These are phyloP conservation scores for Euphorbia pulcherrima DNA, from an alignment of 345 rosid genomes.

Conservation along the genomic window DNA sequence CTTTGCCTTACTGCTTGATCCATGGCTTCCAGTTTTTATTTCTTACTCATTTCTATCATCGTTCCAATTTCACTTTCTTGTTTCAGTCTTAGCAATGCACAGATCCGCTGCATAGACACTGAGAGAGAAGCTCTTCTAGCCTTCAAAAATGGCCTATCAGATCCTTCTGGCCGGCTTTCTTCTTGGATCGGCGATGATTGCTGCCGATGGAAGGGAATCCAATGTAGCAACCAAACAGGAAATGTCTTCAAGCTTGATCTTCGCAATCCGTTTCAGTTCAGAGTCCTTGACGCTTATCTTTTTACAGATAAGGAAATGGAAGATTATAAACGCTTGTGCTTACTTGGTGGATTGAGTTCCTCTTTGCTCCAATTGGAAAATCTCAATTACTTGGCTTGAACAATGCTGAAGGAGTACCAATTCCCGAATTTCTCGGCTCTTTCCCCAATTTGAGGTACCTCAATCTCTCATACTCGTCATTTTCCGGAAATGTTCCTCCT, in stretches of 20 bases:
- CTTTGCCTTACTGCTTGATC: neutral
- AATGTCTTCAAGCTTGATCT: conserved; percentile 22
- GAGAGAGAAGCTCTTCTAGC: conserved; percentile 30
- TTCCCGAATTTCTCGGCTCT: conserved; percentile 27
- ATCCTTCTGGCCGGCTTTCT: conserved; percentile 18
- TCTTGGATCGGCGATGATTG: conserved; percentile 34
- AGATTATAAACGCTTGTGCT: neutral
- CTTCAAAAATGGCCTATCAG: conserved; percentile 21
- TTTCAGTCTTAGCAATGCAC: neutral
- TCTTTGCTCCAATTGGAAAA: conserved; percentile 24
- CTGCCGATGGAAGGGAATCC: conserved; percentile 24
- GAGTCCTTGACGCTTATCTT: neutral
- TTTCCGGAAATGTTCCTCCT: conserved; percentile 21
- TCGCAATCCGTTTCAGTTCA: conserved; percentile 4
- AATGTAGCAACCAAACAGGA: conserved; percentile 19
- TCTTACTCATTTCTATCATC: neutral
- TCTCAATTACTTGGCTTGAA: conserved; percentile 24
- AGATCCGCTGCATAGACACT: conserved; percentile 2
- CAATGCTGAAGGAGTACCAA: conserved; percentile 17
- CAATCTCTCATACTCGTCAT: conserved; percentile 24
- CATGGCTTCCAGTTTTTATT: neutral
- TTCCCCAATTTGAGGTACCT: conserved; percentile 21
- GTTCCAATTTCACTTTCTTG: neutral
- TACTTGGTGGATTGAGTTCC: conserved; percentile 23
- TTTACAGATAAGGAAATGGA: conserved; percentile 4